phyloP scores from a whole-genome alignment of 129 eudicot genomes.

The Gnaphalium uliginosum region DNA sequence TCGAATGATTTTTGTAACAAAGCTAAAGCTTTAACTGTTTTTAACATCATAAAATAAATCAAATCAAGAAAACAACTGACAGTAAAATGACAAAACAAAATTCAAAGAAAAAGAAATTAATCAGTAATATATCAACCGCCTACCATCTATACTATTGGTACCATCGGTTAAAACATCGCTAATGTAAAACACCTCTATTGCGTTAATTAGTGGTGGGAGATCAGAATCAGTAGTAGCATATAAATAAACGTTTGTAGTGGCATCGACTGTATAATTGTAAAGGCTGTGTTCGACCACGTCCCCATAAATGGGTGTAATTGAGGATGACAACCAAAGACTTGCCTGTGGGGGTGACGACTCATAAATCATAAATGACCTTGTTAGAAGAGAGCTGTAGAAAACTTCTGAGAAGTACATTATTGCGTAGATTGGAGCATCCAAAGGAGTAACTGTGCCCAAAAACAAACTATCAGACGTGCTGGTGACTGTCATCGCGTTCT shows the following conservation, averaged over 20 bases:
- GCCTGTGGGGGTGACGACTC: neutral
- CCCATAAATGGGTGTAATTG: conserved; percentile 20
- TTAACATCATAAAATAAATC: no score
- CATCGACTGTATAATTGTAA: neutral
- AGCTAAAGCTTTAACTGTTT: conserved; percentile 18
- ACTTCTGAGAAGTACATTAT: conserved; percentile 32
- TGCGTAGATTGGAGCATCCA: conserved; percentile 1
- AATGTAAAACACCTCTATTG: conserved; percentile 19
- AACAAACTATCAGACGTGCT: neutral
- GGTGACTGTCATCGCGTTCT: neutral
- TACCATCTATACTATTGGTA: conserved; percentile 31
- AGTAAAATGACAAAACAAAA: no score
- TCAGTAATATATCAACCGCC: neutral
- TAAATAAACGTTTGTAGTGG: conserved; percentile 18
- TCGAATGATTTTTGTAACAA: conserved; percentile 9
- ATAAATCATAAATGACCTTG: conserved; percentile 23
- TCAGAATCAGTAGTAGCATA: conserved; percentile 24
- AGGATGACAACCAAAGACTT: neutral
- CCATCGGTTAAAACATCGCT: conserved; percentile 25
- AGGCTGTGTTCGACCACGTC: conserved; percentile 6
- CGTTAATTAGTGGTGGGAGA: conserved; percentile 36
- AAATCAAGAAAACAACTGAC: no score
- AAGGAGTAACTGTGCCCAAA: neutral
- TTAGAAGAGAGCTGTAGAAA: conserved; percentile 1
- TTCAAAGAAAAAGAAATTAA: no score